Percentiles rank a stretch among this genome's conserved stretches.
These are phyloP conservation scores for Lasiodiplodia hormozganensis DNA, from an alignment of 2,329 filamentous ascomycete genomes.

Conservation along the genomic window DNA sequence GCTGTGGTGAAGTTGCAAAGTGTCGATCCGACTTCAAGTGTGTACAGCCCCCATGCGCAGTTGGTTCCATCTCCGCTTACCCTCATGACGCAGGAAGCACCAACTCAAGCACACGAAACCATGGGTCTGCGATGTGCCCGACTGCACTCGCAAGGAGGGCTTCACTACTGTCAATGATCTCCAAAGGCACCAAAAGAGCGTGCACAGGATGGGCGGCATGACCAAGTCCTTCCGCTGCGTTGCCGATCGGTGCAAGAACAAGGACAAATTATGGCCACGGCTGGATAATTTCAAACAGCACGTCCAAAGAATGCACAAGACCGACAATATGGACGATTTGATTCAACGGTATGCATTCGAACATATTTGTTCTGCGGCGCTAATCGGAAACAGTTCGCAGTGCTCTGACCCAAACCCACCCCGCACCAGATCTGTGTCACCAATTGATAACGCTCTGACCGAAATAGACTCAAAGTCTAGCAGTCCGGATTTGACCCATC, in stretches of 20 bases:
- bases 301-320: slow-evolving; percentile 70
- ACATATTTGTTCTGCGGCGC: background rate
- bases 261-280: slow-evolving; percentile 76
- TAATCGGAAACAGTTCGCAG: slow-evolving; percentile 36
- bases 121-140: slow-evolving; percentile 64
- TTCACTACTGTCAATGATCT: slow-evolving; percentile 85
- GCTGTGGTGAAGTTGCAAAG: slow-evolving; percentile 39
- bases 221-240: slow-evolving; percentile 66
- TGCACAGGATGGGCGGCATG: slow-evolving; percentile 62
- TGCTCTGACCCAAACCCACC: slow-evolving; percentile 18
- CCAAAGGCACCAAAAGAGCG: slow-evolving; percentile 76
- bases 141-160: slow-evolving; percentile 67
- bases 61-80: background rate
- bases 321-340: slow-evolving; percentile 53
- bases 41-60: slow-evolving; percentile 30
- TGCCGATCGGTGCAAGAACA: slow-evolving; percentile 62
- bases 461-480: slow-evolving; percentile 38
- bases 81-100: slow-evolving; percentile 69
- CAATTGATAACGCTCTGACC: slow-evolving; percentile 41
- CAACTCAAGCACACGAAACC: slow-evolving; percentile 72
- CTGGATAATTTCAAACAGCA: slow-evolving; percentile 89
- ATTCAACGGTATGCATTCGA: slow-evolving; percentile 52
- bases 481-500: background rate
- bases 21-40: slow-evolving; percentile 48
- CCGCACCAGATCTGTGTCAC: slow-evolving; percentile 32